Evolutionary conservation across 768 basidiomycete species (phyloP).

Genomic region (Rhizopogon vulgaris): DNA sequence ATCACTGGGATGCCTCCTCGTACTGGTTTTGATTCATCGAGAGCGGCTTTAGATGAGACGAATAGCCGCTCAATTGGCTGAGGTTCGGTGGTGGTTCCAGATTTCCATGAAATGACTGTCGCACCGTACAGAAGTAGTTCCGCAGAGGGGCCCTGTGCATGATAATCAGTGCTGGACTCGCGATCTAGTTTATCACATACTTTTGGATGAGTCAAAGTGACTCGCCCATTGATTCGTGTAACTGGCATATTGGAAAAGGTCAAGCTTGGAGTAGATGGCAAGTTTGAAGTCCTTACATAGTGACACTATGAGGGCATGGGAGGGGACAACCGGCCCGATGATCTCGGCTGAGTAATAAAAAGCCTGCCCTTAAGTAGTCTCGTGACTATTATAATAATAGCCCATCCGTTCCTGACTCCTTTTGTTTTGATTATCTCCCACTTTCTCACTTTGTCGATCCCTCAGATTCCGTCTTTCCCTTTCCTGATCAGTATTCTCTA

Average conservation of each 20-base stretch:
- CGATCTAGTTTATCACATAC: conserved; percentile 25
- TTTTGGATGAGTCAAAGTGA: conserved; percentile 59
- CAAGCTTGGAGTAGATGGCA: not conserved
- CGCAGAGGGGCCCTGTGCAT: conserved; percentile 52
- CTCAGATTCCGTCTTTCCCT: not conserved
- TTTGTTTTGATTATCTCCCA: not conserved
- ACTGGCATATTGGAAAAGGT: conserved; percentile 44
- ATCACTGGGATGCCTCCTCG: conserved; percentile 55
- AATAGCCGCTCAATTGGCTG: conserved; percentile 66
- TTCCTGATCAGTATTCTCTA: not conserved
- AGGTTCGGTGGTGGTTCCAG: conserved; percentile 29
- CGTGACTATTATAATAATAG: no score
- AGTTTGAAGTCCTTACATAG: not conserved
- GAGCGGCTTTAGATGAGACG: conserved; percentile 68
- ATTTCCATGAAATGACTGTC: conserved; percentile 83
- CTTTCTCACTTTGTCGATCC: not conserved
- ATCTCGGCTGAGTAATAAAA: not conserved
- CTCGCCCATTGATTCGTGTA: conserved; percentile 34
- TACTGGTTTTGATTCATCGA: conserved; percentile 79
- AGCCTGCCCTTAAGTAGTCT: not conserved
- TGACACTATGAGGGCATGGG: not conserved
- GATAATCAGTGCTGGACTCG: not conserved
- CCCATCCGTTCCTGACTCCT: not conserved
- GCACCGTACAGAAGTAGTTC: conserved; percentile 78
- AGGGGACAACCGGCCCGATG: not conserved